phyloP scores from a whole-genome alignment of 371 early-diverging fungal genomes.

The Basidiobolus meristosporus region DNA sequence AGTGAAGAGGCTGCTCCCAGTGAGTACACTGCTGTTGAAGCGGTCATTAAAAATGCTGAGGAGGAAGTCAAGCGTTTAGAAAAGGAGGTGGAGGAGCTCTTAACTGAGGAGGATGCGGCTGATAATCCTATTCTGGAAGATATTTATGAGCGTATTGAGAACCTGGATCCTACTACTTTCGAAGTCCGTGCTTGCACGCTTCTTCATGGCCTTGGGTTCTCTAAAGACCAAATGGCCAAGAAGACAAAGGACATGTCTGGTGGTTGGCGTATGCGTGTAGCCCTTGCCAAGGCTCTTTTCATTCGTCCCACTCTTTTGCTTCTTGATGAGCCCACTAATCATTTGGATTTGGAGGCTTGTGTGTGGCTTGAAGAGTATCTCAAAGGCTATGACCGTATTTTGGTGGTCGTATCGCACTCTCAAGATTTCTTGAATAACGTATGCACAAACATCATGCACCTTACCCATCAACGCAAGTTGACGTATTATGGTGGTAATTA shows the following conservation, averaged over 20 bases:
- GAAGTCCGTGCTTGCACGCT: slow-evolving; percentile 84
- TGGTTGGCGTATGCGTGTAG: slow-evolving; percentile 99
- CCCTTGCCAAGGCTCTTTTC: slow-evolving; percentile 92
- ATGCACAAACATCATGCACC: slow-evolving; percentile 85
- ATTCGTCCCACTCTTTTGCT: slow-evolving; percentile 91
- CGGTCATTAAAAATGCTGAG: slow-evolving; percentile 80
- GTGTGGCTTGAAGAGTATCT: slow-evolving; percentile 97
- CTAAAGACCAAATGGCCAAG: slow-evolving; percentile 60
- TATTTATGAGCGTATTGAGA: slow-evolving; percentile 87
- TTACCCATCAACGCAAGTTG: slow-evolving; percentile 78
- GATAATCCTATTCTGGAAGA: slow-evolving; percentile 83
- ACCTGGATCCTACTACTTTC: slow-evolving; percentile 81
- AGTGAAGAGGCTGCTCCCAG: slow-evolving; percentile 90
- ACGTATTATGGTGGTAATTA: slow-evolving; percentile 96
- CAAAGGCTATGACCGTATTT: slow-evolving; percentile 79
- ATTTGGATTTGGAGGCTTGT: slow-evolving; percentile 92
- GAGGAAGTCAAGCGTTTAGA: slow-evolving; percentile 80
- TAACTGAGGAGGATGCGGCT: slow-evolving; percentile 58
- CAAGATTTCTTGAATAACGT: slow-evolving; percentile 97
- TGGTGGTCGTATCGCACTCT: slow-evolving; percentile 94
- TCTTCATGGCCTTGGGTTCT: slow-evolving; percentile 90
- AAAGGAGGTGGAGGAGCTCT: slow-evolving; percentile 69
- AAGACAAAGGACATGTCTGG: slow-evolving; percentile 93
- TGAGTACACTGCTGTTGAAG: slow-evolving; percentile 75
- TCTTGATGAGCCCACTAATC: slow-evolving; percentile 96